Percentiles rank a stretch among this genome's conserved stretches.
Conservation (phyloP, 2,329 filamentous ascomycete species). For the Diaporthe helianthi region DNA sequence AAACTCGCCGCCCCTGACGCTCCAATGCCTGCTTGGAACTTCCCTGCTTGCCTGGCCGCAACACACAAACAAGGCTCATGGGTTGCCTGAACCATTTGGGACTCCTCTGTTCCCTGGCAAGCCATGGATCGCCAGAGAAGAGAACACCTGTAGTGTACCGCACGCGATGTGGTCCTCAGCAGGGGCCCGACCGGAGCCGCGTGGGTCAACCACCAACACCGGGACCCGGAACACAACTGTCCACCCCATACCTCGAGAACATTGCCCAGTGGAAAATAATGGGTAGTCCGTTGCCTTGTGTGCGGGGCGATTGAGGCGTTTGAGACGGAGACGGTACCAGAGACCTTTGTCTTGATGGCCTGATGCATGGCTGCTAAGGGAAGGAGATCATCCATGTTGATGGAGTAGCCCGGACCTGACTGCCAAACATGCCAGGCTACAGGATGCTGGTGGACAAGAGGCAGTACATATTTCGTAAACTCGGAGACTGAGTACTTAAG, state of each 20-base stretch:
- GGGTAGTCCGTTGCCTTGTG: background rate
- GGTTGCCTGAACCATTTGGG: background rate
- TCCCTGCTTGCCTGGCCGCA: background rate
- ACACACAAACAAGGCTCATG: background rate
- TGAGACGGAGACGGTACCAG: slow-evolving; percentile 10
- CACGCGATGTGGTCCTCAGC: background rate
- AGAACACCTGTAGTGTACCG: background rate
- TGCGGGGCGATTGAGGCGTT: slow-evolving; percentile 1
- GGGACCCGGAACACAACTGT: background rate
- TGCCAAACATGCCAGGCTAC: background rate
- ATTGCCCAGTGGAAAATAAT: background rate
- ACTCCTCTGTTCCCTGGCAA: background rate
- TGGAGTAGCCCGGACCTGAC: background rate
- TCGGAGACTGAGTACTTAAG: too few relatives aligned
- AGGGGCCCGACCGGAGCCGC: background rate
- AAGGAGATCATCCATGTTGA: slow-evolving; percentile 7
- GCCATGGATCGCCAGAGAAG: background rate
- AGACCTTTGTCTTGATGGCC: background rate
- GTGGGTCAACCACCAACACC: background rate
- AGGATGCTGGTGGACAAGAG: background rate
- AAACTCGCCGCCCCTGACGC: background rate
- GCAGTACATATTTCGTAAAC: slow-evolving; percentile 6
- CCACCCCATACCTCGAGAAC: background rate
- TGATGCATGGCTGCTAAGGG: background rate
- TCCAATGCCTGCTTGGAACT: slow-evolving; percentile 17